phyloP scores from a whole-genome alignment of 2,329 filamentous ascomycete species.

The Aspergillus intermedius region DNA sequence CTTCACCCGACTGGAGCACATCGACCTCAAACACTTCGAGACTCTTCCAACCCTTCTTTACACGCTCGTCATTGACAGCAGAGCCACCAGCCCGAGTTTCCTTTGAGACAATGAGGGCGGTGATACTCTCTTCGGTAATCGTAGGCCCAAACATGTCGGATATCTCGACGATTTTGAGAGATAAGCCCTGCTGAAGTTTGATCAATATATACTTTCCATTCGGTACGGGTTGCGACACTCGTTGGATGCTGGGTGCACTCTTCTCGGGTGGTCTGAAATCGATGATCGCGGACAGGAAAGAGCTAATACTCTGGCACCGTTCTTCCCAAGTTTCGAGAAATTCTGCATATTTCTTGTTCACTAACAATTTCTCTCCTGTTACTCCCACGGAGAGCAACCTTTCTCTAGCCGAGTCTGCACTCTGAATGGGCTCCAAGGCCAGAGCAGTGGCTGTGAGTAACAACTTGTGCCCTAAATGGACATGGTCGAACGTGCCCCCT shows the following conservation, averaged over 20 bases:
- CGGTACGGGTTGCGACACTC: slow-evolving; percentile 29
- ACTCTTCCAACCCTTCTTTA: slow-evolving; percentile 65
- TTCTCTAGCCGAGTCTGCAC: slow-evolving; percentile 26
- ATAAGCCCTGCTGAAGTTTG: slow-evolving; percentile 55
- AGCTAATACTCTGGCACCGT: slow-evolving; percentile 61
- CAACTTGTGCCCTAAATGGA: slow-evolving; percentile 94
- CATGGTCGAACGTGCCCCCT: slow-evolving; percentile 92
- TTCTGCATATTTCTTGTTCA: slow-evolving; percentile 81
- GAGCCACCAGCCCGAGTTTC: slow-evolving; percentile 80
- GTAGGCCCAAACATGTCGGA: slow-evolving; percentile 87
- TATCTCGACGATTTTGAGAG: slow-evolving; percentile 75
- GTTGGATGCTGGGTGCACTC: slow-evolving; percentile 21
- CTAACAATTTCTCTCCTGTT: slow-evolving; percentile 77
- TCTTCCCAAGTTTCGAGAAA: slow-evolving; percentile 73
- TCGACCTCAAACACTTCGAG: slow-evolving; percentile 84
- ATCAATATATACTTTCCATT: slow-evolving; percentile 34
- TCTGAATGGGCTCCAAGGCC: slow-evolving; percentile 51
- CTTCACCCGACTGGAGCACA: slow-evolving; percentile 66
- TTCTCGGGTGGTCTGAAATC: slow-evolving; percentile 50
- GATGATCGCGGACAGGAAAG: slow-evolving; percentile 61
- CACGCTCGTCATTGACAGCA: slow-evolving; percentile 78
- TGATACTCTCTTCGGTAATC: slow-evolving; percentile 70
- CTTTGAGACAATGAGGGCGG: slow-evolving; percentile 75
- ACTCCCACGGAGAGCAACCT: slow-evolving; percentile 73
- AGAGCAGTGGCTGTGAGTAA: slow-evolving; percentile 81